phyloP scores from a whole-genome alignment of 2,329 filamentous ascomycete genomes.

The Sclerotinia borealis region DNA sequence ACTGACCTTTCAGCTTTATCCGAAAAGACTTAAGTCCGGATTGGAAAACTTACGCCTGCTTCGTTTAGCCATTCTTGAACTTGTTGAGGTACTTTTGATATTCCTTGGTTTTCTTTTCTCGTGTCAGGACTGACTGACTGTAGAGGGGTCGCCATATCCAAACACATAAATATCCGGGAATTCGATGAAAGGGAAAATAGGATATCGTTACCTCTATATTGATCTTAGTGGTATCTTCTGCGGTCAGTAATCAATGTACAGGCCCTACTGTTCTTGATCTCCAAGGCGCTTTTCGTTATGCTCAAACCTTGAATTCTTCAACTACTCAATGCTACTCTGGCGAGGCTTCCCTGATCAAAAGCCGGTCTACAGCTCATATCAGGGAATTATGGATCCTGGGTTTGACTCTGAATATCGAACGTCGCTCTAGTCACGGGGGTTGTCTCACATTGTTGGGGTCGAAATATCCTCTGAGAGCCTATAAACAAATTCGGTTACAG shows the following conservation, averaged over 20 bases:
- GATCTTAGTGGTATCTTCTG: not conserved
- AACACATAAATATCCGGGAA: too few species aligned
- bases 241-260: not conserved
- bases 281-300: not conserved
- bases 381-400: too few species aligned
- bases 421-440: not conserved
- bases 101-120: not conserved
- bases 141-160: too few species aligned
- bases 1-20: not conserved
- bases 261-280: too few species aligned
- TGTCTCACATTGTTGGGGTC: not conserved
- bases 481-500: not conserved
- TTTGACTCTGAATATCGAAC: too few species aligned
- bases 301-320: not conserved
- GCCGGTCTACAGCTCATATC: too few species aligned
- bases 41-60: not conserved
- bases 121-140: not conserved
- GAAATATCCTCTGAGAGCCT: not conserved
- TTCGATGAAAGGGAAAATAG: too few species aligned
- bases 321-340: not conserved
- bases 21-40: not conserved
- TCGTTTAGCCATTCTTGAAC: not conserved
- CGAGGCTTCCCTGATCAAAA: too few species aligned
- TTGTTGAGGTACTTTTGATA: too few species aligned
- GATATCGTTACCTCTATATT: not conserved